Evolutionary conservation across 257 asterid species (phyloP).

Genomic region (Apocynum venetum): DNA sequence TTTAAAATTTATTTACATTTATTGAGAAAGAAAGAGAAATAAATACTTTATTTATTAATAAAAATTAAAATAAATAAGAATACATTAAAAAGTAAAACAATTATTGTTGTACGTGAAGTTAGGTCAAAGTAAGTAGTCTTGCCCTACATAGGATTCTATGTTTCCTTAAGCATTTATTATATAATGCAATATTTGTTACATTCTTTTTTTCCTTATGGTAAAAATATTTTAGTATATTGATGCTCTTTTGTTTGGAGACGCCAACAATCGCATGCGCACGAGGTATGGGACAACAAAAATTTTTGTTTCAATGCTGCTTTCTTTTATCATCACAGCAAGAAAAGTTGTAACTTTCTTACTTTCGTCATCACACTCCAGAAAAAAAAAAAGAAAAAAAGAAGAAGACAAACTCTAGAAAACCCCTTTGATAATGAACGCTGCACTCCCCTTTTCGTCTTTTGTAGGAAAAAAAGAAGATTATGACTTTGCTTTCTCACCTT

Average conservation of each 20-base stretch:
- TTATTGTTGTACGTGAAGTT: neutral
- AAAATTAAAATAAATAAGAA: too few relatives aligned
- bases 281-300: neutral
- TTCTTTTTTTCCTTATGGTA: too few relatives aligned
- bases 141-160: conserved; percentile 19
- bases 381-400: too few relatives aligned
- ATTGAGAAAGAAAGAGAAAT: too few relatives aligned
- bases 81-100: too few relatives aligned
- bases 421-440: neutral
- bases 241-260: neutral
- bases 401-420: neutral
- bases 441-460: neutral
- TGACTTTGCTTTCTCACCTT: neutral
- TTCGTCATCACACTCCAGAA: too few relatives aligned
- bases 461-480: neutral
- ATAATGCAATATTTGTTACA: neutral
- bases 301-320: neutral
- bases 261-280: conserved; percentile 6
- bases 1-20: too few relatives aligned
- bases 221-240: too few relatives aligned
- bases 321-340: neutral
- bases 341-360: neutral
- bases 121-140: conserved; percentile 15
- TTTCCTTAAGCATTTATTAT: neutral
- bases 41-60: too few relatives aligned